Conservation (phyloP, 2,329 filamentous ascomycete genomes). For the Cryphonectria nitschkei region DNA sequence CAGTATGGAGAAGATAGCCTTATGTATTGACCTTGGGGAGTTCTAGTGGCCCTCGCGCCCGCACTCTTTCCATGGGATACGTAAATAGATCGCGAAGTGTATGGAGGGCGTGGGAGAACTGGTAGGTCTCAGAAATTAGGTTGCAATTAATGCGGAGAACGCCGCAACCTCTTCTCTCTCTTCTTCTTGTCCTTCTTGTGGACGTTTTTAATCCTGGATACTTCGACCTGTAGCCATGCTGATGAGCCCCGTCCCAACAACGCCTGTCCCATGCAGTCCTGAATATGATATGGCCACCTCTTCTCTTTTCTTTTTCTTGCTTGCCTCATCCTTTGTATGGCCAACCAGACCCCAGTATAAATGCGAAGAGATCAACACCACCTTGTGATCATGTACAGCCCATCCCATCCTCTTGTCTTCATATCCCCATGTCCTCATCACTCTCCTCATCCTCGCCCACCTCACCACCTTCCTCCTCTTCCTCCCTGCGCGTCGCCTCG, state of each 20-base stretch:
- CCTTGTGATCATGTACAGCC: too few relatives aligned
- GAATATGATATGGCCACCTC: conserved; percentile 1
- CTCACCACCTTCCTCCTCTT: conserved; percentile 69
- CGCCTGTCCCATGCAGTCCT: conserved; percentile 27
- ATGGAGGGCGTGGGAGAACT: background rate
- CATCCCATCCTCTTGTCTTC: background rate
- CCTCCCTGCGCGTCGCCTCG: conserved; percentile 76
- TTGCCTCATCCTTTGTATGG: background rate
- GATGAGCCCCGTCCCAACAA: conserved; percentile 21
- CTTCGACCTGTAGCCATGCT: background rate
- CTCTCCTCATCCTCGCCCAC: conserved; percentile 64
- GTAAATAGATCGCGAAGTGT: background rate
- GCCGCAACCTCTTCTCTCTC: background rate
- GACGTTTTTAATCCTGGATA: background rate
- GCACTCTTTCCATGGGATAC: background rate
- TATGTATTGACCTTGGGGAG: background rate
- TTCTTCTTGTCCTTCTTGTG: background rate
- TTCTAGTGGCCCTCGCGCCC: background rate
- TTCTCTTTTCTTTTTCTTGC: too few relatives aligned
- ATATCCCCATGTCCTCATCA: conserved; percentile 56
- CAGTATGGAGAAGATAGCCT: conserved; percentile 1
- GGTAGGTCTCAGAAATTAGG: background rate
- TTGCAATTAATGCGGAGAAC: background rate
- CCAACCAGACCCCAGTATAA: conserved; percentile 11
- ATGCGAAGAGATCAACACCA: background rate